Percentiles rank a stretch among this genome's conserved stretches.
Evolutionary conservation across 805 yeast species (phyloP).

Genomic region (Yarrowia sp.): DNA sequence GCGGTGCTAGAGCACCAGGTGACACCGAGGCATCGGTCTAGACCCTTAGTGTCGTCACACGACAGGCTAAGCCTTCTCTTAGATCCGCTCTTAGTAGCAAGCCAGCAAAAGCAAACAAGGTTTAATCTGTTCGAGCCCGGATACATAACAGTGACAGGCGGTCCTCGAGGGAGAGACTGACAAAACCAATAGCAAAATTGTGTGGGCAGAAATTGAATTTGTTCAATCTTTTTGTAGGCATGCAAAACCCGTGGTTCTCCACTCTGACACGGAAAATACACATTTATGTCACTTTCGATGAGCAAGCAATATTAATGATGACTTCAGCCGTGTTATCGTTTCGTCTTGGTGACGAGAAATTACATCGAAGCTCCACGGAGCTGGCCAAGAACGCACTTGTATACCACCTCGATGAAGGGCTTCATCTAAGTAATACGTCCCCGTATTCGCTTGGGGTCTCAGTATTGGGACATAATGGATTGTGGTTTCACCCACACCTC

Average conservation of each 20-base stretch:
- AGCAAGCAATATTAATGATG: constrained; percentile 3
- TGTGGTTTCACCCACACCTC: neutral
- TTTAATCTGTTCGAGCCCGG: constrained; percentile 2
- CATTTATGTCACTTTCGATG: constrained; percentile 5
- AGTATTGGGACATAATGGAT: neutral
- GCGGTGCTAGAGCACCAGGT: too few relatives aligned
- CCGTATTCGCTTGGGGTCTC: too few relatives aligned
- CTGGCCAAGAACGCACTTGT: too few relatives aligned
- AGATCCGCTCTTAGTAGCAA: constrained; percentile 12
- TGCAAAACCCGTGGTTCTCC: neutral
- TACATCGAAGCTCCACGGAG: too few relatives aligned
- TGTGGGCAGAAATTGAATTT: neutral
- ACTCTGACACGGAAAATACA: neutral
- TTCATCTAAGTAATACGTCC: too few relatives aligned
- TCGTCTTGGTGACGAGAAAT: neutral
- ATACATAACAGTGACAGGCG: neutral
- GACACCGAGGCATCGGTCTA: constrained; percentile 6
- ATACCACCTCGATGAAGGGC: too few relatives aligned
- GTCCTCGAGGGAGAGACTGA: neutral
- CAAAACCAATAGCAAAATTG: neutral
- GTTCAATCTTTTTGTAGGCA: neutral
- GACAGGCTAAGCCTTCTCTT: constrained; percentile 20
- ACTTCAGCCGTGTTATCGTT: constrained; percentile 8
- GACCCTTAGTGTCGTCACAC: constrained; percentile 13
- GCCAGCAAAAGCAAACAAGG: constrained; percentile 30